These are phyloP conservation scores for Juncus inflexus DNA, from an alignment of 176 grass and related monocot species.

Conservation along the genomic window DNA sequence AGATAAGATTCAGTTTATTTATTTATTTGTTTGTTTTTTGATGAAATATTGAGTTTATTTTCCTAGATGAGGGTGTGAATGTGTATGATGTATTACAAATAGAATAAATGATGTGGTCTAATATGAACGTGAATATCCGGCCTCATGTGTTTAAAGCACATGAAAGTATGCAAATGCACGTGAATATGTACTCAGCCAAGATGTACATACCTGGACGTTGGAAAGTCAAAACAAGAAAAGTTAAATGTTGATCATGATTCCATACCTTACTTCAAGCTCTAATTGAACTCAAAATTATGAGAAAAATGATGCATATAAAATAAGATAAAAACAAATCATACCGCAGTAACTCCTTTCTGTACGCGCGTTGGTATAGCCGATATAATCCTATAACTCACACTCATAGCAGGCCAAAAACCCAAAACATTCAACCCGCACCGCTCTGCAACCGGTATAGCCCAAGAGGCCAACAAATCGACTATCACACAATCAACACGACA, in stretches of 20 bases:
- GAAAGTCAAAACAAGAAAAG: not conserved
- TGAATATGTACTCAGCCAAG: not conserved
- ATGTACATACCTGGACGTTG: not conserved
- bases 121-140: too few species aligned
- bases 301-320: too few species aligned
- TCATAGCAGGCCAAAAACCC: constrained; percentile 89
- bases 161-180: not conserved
- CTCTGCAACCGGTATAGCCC: constrained; percentile 74
- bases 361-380: constrained; percentile 74
- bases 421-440: constrained; percentile 51
- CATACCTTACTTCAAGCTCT: not conserved
- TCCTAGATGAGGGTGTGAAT: too few species aligned
- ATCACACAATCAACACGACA: constrained; percentile 36
- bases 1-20: not conserved
- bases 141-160: too few species aligned
- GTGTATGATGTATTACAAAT: too few species aligned
- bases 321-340: constrained; percentile 9
- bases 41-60: too few species aligned
- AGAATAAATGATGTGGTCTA: too few species aligned
- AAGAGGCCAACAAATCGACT: constrained; percentile 79
- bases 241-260: not conserved
- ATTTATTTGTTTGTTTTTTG: too few species aligned
- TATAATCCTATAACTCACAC: constrained; percentile 60
- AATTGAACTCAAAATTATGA: not conserved
- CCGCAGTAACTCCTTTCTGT: constrained; percentile 49